Conservation (phyloP, 139 green algal species). For the Closterium sp. region DNA sequence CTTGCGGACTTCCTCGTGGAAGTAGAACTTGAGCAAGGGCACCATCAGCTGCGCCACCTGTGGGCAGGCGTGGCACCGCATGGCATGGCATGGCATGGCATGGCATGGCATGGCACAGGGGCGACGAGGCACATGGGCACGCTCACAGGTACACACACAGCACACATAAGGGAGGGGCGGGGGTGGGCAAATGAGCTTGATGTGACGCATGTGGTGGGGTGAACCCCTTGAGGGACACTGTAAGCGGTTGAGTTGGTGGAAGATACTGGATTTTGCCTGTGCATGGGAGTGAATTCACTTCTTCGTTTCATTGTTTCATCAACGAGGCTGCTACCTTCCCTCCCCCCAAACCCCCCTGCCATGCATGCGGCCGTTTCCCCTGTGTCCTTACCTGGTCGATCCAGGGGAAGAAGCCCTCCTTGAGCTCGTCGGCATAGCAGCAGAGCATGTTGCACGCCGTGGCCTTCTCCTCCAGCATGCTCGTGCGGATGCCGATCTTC, state of each 20-base stretch:
- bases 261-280: too few species aligned
- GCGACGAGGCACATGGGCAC: too few species aligned
- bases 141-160: too few species aligned
- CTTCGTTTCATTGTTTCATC: too few species aligned
- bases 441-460: slow-evolving; percentile 97
- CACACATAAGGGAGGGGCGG: too few species aligned
- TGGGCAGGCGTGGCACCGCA: not conserved
- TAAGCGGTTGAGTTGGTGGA: too few species aligned
- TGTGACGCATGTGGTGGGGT: too few species aligned
- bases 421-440: slow-evolving; percentile 96
- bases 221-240: too few species aligned
- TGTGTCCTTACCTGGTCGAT: slow-evolving; percentile 61
- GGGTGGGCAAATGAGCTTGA: too few species aligned
- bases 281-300: too few species aligned
- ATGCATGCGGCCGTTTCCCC: not conserved
- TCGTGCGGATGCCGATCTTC: slow-evolving; percentile 73
- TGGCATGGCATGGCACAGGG: not conserved
- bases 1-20: slow-evolving; percentile 87
- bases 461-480: slow-evolving; percentile 91
- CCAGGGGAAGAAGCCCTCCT: slow-evolving; percentile 92
- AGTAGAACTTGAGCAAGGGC: slow-evolving; percentile 90
- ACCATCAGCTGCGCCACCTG: slow-evolving; percentile 76
- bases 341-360: too few species aligned
- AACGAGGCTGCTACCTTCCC: too few species aligned
- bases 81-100: not conserved